A percentile compares a stretch with the other conserved stretches of the same genome.
These are phyloP conservation scores for Globisporangium paddicum DNA, from an alignment of 352 stramenopile genomes.

Conservation along the genomic window DNA sequence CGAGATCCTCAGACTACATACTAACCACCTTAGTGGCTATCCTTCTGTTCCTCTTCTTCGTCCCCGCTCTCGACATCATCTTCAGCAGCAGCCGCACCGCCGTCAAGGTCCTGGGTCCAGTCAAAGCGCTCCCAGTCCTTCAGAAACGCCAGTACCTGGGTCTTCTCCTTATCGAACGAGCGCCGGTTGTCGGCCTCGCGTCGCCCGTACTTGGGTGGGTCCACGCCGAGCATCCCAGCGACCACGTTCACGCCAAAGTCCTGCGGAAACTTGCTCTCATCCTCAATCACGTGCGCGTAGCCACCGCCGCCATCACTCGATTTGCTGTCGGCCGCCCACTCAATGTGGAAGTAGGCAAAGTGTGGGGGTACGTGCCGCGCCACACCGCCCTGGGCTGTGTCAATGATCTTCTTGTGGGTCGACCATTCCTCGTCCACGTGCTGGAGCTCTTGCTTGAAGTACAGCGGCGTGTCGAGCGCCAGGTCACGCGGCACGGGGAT, in stretches of 20 bases:
- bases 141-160: constrained; percentile 54
- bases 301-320: constrained; percentile 31
- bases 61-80: no score
- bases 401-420: constrained; percentile 69
- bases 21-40: constrained; percentile 3
- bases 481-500: constrained; percentile 66
- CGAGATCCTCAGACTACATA: no score
- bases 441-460: constrained; percentile 82
- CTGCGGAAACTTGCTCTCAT: constrained; percentile 63
- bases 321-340: constrained; percentile 32
- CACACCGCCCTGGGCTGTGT: constrained; percentile 58
- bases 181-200: constrained; percentile 28
- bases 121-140: constrained; percentile 67
- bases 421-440: constrained; percentile 32
- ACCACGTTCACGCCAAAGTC: constrained; percentile 81
- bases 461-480: constrained; percentile 60
- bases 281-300: constrained; percentile 83
- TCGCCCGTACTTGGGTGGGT: constrained; percentile 56
- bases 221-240: constrained; percentile 67
- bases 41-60: not conserved
- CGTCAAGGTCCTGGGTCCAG: constrained; percentile 70
- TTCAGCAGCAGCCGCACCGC: constrained; percentile 17
- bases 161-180: constrained; percentile 54
- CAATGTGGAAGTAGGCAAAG: constrained; percentile 86
- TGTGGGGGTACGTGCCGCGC: constrained; percentile 60